Conservation (phyloP, 2,329 filamentous ascomycete genomes). For the Aschersonia sp. region DNA sequence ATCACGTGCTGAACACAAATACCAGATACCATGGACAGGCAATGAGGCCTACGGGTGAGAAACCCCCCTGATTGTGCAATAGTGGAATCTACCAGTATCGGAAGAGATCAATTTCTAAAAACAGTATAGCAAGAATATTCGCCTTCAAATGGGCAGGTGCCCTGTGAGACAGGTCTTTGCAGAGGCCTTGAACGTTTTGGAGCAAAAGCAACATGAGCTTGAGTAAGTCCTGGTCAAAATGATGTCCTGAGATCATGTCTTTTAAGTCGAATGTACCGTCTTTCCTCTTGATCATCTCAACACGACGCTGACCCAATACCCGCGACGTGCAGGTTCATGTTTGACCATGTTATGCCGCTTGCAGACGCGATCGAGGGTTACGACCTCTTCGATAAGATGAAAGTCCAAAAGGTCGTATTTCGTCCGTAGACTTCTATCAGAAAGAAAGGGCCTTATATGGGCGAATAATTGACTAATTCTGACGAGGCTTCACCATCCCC, state of each 20-base stretch:
- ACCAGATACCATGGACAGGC: slow-evolving; percentile 52
- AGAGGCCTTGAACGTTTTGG: slow-evolving; percentile 48
- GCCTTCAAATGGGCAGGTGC: slow-evolving; percentile 62
- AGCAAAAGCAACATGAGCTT: slow-evolving; percentile 51
- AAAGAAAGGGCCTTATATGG: not conserved
- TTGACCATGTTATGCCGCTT: slow-evolving; percentile 60
- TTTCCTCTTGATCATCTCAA: too few species aligned
- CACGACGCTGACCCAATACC: too few species aligned
- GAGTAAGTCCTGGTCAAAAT: slow-evolving; percentile 33
- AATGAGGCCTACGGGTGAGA: slow-evolving; percentile 40
- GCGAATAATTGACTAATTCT: slow-evolving; percentile 43
- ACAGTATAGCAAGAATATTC: slow-evolving; percentile 49
- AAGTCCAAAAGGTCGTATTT: slow-evolving; percentile 63
- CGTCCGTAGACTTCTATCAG: slow-evolving; percentile 21
- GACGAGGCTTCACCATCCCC: slow-evolving; percentile 73
- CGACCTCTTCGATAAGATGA: slow-evolving; percentile 57
- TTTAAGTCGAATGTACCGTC: too few species aligned
- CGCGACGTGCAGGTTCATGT: slow-evolving; percentile 50
- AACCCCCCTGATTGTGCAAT: not conserved
- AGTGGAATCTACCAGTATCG: not conserved
- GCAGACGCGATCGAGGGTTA: slow-evolving; percentile 53
- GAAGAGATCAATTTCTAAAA: slow-evolving; percentile 10
- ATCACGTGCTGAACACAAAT: not conserved
- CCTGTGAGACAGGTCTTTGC: slow-evolving; percentile 58
- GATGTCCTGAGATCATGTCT: too few species aligned